Evolutionary conservation across 495 filamentous ascomycete species (phyloP).

Genomic region (Sabuloglossum arenarium): DNA sequence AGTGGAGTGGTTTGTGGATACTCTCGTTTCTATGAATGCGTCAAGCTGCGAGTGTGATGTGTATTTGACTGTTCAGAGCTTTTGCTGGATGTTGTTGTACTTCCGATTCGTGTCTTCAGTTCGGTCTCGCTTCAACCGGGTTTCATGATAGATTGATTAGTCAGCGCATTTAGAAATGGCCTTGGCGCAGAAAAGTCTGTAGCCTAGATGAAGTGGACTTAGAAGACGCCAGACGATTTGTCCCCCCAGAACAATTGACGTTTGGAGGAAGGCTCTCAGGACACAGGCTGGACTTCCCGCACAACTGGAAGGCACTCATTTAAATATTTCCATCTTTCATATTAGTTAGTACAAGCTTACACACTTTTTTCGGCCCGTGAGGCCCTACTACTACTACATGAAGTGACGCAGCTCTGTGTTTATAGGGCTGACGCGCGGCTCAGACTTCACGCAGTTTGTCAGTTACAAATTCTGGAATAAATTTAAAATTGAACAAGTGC

Average conservation of each 20-base stretch:
- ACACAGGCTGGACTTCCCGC: no score
- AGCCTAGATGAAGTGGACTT: no score
- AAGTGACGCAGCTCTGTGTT: background rate
- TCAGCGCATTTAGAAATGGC: background rate
- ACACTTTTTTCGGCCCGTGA: no score
- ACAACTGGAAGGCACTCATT: no score
- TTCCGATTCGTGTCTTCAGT: slow-evolving; percentile 1
- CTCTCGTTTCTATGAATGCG: background rate
- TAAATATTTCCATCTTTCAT: no score
- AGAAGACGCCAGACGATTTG: no score
- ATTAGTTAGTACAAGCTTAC: no score
- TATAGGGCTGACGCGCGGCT: background rate
- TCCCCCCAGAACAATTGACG: no score
- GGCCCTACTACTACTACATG: no score
- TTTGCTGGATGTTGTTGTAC: background rate
- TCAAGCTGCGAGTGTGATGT: background rate
- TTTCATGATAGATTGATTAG: background rate
- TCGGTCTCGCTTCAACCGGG: background rate
- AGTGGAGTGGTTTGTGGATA: background rate
- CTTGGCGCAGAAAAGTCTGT: background rate
- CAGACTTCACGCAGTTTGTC: background rate
- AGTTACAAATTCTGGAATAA: background rate
- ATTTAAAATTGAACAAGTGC: background rate
- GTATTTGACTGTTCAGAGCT: background rate
- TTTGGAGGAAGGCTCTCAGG: no score